These are phyloP conservation scores for Diutina pseudorugosa DNA, from an alignment of 1,139 yeast genomes.

Conservation along the genomic window DNA sequence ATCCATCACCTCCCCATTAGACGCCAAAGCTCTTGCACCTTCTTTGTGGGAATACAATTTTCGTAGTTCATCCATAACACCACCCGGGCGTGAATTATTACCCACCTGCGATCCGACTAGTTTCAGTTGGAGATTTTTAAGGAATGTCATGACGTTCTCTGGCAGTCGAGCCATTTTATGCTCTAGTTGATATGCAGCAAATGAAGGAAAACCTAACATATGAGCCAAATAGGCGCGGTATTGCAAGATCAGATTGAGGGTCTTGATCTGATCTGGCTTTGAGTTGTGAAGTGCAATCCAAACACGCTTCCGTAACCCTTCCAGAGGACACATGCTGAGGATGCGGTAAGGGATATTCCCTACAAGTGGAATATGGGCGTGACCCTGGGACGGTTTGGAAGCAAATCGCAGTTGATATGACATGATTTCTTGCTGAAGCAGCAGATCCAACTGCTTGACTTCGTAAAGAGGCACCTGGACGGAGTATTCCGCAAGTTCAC, in stretches of 20 bases:
- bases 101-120: conserved; percentile 8
- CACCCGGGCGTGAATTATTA: conserved; percentile 21
- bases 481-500: conserved; percentile 27
- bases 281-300: conserved; percentile 69
- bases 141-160: conserved; percentile 58
- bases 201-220: conserved; percentile 61
- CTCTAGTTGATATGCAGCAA: conserved; percentile 68
- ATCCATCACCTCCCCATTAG: conserved; percentile 29
- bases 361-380: conserved; percentile 45
- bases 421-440: conserved; percentile 17
- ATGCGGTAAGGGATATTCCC: conserved; percentile 62
- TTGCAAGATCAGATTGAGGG: conserved; percentile 47
- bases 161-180: conserved; percentile 89
- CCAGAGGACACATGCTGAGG: conserved; percentile 45
- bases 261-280: conserved; percentile 42
- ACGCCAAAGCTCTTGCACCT: conserved; percentile 6
- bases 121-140: conserved; percentile 40
- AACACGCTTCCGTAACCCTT: conserved; percentile 46
- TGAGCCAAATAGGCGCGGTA: conserved; percentile 63
- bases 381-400: conserved; percentile 8
- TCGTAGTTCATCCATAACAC: conserved; percentile 50
- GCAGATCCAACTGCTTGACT: conserved; percentile 16
- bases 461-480: conserved; percentile 22
- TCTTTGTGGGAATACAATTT: conserved; percentile 16
- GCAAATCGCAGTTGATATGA: conserved; percentile 14